These are phyloP conservation scores for Xylariaceae sp. DNA, from an alignment of 2,329 filamentous ascomycete genomes.

Conservation along the genomic window DNA sequence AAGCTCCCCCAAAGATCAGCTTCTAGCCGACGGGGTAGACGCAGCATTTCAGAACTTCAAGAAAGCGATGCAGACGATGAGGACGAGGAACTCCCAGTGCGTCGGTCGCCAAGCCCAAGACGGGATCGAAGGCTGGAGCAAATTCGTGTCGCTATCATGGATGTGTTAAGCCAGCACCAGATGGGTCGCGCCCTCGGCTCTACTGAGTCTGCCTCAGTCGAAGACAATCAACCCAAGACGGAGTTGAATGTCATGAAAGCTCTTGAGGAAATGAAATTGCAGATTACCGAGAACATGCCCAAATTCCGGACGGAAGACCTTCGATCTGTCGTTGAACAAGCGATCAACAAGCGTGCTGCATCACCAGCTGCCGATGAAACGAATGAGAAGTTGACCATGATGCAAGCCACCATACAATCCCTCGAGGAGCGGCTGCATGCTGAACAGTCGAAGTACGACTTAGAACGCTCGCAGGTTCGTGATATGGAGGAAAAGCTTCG, in stretches of 20 bases:
- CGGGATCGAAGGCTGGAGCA: slow-evolving; percentile 77
- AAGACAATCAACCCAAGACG: slow-evolving; percentile 31
- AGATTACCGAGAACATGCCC: slow-evolving; percentile 42
- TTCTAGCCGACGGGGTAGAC: slow-evolving; percentile 54
- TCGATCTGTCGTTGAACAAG: slow-evolving; percentile 58
- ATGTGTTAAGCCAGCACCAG: slow-evolving; percentile 62
- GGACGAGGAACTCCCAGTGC: slow-evolving; percentile 63
- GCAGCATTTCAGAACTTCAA: slow-evolving; percentile 64
- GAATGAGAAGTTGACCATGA: slow-evolving; percentile 52
- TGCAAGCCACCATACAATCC: slow-evolving; percentile 52
- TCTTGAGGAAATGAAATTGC: slow-evolving; percentile 57
- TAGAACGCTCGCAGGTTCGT: slow-evolving; percentile 42
- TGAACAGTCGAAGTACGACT: slow-evolving; percentile 26
- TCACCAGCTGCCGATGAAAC: slow-evolving; percentile 40
- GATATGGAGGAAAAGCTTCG: slow-evolving; percentile 55
- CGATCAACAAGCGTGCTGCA: slow-evolving; percentile 52
- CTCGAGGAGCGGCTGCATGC: slow-evolving; percentile 28
- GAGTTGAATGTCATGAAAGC: slow-evolving; percentile 58
- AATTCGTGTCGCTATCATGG: slow-evolving; percentile 66
- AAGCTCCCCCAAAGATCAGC: slow-evolving; percentile 50
- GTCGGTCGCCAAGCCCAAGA: slow-evolving; percentile 70
- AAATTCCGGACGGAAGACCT: slow-evolving; percentile 50
- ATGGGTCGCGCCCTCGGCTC: slow-evolving; percentile 35
- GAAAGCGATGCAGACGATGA: slow-evolving; percentile 95
- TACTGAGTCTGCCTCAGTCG: slow-evolving; percentile 25